Conservation (phyloP, 2,329 filamentous ascomycete species). For the Rugonectria rugulosa region DNA sequence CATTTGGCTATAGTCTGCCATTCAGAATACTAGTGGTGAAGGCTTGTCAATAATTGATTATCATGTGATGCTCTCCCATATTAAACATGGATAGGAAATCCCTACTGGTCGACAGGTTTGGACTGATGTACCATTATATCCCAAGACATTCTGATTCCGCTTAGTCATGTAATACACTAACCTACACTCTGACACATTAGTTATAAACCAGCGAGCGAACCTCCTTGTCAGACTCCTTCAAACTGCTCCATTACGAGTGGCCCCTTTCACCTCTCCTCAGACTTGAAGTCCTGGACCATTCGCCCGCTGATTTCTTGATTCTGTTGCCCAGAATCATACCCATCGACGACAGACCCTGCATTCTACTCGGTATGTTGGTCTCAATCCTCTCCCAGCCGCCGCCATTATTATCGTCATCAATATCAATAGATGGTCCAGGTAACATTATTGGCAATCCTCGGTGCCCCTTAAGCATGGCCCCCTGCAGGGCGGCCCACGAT, state of each 20-base stretch:
- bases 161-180: neutral
- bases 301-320: slow-evolving; percentile 56
- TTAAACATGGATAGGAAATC: neutral
- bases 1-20: too few species aligned
- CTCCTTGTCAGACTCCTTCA: neutral
- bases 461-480: slow-evolving; percentile 46
- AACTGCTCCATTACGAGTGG: slow-evolving; percentile 18
- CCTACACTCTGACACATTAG: neutral
- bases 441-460: slow-evolving; percentile 35
- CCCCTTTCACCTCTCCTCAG: slow-evolving; percentile 44
- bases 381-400: slow-evolving; percentile 42
- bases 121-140: too few species aligned
- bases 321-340: slow-evolving; percentile 57
- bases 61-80: too few species aligned
- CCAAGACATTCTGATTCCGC: too few species aligned
- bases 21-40: too few species aligned
- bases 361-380: slow-evolving; percentile 31
- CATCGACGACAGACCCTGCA: slow-evolving; percentile 44
- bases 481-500: slow-evolving; percentile 62
- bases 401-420: slow-evolving; percentile 39
- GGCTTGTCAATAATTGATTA: too few species aligned
- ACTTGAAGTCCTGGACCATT: slow-evolving; percentile 55
- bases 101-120: too few species aligned
- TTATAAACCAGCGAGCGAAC: neutral
- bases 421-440: slow-evolving; percentile 40